Evolutionary conservation across 2,329 filamentous ascomycete genomes (phyloP).

Genomic region (Talaromyces amestolkiae): DNA sequence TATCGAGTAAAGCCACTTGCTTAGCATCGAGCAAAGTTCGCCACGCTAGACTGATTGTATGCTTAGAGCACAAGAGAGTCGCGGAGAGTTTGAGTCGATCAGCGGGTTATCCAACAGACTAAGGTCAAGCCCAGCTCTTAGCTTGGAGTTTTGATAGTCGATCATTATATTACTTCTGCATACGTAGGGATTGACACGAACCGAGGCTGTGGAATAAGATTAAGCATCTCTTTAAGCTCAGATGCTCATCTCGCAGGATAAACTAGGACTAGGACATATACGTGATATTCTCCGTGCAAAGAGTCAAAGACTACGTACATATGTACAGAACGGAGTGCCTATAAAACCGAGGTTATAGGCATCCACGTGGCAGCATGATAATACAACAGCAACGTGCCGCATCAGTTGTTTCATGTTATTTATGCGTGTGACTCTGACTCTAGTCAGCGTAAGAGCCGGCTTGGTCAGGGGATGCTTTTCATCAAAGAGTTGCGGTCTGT

Average conservation of each 20-base stretch:
- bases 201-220: not conserved
- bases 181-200: not conserved
- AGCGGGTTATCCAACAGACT: not conserved
- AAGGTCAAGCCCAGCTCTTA: not conserved
- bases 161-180: not conserved
- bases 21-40: not conserved
- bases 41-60: constrained; percentile 1
- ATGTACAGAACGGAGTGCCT: not conserved
- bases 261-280: not conserved
- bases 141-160: not conserved
- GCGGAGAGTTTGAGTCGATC: not conserved
- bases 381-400: not conserved
- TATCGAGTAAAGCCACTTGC: not conserved
- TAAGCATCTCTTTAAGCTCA: not conserved
- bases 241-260: not conserved
- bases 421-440: not conserved
- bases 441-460: not conserved
- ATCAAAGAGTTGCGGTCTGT: not conserved
- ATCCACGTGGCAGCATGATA: not conserved
- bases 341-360: not conserved
- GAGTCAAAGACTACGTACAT: no score
- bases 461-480: not conserved
- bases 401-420: not conserved
- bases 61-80: not conserved
- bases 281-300: not conserved